These are phyloP conservation scores for Clohesyomyces aquaticus DNA, from an alignment of 495 filamentous ascomycete species.

Conservation along the genomic window DNA sequence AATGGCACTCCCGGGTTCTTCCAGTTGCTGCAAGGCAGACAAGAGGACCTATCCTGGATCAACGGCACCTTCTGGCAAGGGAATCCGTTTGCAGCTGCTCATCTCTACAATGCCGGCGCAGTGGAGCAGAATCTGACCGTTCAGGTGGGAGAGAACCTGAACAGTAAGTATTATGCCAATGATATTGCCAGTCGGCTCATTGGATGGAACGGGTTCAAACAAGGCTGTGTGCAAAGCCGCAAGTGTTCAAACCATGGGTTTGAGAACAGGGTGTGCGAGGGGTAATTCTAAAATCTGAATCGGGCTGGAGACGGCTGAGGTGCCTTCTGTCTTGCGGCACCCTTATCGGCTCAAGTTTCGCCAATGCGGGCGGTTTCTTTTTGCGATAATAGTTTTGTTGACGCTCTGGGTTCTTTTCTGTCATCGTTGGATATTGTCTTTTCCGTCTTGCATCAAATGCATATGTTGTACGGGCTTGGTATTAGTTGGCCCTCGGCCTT, in stretches of 20 bases:
- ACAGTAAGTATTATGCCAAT: constrained; percentile 5
- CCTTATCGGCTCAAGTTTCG: no score
- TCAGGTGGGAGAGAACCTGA: neutral
- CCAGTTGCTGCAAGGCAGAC: neutral
- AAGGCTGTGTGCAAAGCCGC: constrained; percentile 1
- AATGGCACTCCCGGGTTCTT: constrained; percentile 4
- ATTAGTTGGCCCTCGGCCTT: no score
- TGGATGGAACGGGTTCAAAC: constrained; percentile 4
- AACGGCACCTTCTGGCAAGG: neutral
- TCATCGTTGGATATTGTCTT: no score
- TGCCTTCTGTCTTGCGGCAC: no score
- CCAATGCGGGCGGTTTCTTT: no score
- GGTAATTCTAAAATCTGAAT: no score
- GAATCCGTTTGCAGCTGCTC: constrained; percentile 11
- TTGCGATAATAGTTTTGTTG: no score
- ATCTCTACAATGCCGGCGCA: constrained; percentile 12
- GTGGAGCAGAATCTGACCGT: neutral
- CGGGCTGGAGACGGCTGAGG: no score
- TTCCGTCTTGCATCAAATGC: no score
- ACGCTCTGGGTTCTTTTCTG: no score
- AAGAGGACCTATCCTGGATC: constrained; percentile 1
- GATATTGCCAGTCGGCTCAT: constrained; percentile 9
- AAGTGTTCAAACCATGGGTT: neutral
- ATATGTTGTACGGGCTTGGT: no score
- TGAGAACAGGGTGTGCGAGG: neutral